These are phyloP conservation scores for Nakazawaea holstii DNA, from an alignment of 805 yeast species.

Conservation along the genomic window DNA sequence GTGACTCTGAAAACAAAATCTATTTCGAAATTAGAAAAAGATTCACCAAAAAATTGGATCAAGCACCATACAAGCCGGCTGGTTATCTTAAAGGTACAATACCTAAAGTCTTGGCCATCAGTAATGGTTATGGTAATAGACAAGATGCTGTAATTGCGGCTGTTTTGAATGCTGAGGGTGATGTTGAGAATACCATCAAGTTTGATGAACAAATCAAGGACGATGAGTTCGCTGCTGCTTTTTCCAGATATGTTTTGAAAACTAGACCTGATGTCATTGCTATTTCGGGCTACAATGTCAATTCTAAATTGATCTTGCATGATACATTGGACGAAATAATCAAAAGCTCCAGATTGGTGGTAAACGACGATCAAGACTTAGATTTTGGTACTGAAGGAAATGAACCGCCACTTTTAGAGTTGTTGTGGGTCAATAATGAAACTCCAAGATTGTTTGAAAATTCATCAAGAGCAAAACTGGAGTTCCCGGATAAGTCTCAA, in stretches of 20 bases:
- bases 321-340: constrained; percentile 53
- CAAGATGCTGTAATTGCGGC: constrained; percentile 85
- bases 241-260: constrained; percentile 53
- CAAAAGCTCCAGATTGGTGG: constrained; percentile 46
- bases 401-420: constrained; percentile 52
- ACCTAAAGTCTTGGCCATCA: constrained; percentile 77
- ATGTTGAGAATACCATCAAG: constrained; percentile 69
- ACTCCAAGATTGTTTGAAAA: constrained; percentile 85
- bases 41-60: constrained; percentile 72
- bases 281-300: constrained; percentile 80
- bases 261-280: constrained; percentile 87
- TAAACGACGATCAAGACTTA: constrained; percentile 38
- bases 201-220: constrained; percentile 69
- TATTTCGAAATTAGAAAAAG: constrained; percentile 64
- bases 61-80: constrained; percentile 87
- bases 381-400: constrained; percentile 27
- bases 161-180: constrained; percentile 74
- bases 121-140: constrained; percentile 83
- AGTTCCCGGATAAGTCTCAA: constrained; percentile 80
- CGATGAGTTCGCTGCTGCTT: constrained; percentile 58
- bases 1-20: constrained; percentile 67
- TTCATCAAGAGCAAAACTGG: constrained; percentile 67
- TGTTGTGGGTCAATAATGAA: constrained; percentile 87
- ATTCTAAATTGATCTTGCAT: constrained; percentile 50
- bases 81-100: constrained; percentile 74